Evolutionary conservation across 2,329 filamentous ascomycete genomes (phyloP), one percentile per base, ranked within the genome.

Genomic region (Amesomyces nigricolor): DNA sequence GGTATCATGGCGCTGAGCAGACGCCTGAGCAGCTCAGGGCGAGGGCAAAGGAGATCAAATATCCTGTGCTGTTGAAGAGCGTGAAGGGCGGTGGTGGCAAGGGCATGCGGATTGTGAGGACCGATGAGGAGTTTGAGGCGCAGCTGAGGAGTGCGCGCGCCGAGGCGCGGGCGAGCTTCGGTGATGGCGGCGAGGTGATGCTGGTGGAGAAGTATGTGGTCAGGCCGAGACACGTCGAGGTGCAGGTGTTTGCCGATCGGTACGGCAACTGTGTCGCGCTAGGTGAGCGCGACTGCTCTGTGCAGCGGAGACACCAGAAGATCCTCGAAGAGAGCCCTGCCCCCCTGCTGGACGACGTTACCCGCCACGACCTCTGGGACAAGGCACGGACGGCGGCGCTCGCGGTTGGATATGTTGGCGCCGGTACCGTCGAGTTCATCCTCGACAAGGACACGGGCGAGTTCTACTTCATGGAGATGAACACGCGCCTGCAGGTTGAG

Each of bases 401-500:
- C 11, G 89, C 91, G 3, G 87, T 95, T 4, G 81, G 83, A n/a
- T 96, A 96, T 65, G 86, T 87, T n/a, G 89, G 88, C 6, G 91
- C 89, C 8, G 91, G 91, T 1, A 96, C 91, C 0, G 87, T 96
- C 17, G 91, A 96, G 71, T 96, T 91, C 66, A 87, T 96, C 43
- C 85, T 95, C 5, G 90, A 96, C 70, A 88, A 90, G 67, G 83
- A 89, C 64, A 85, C 83, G 5, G 88, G 85, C 47, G 81, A 87
- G 43, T 96, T 94, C 70, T 96, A 83, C 71, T 89, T 89, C 64
- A 86, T 88, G 80, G 86, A 89, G 72, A 88, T 89, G 80, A 87
- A 89, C 66, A 96, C 94, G 0, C 81, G 94, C 50, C 76, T 99
- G 17, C 94, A 99, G 71, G 94, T 99, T 48, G 94, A 99, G 73